Percentiles rank a stretch among this genome's conserved stretches.
These are phyloP conservation scores for Scedosporium minutisporum DNA, from an alignment of 2,329 filamentous ascomycete species.

Conservation along the genomic window DNA sequence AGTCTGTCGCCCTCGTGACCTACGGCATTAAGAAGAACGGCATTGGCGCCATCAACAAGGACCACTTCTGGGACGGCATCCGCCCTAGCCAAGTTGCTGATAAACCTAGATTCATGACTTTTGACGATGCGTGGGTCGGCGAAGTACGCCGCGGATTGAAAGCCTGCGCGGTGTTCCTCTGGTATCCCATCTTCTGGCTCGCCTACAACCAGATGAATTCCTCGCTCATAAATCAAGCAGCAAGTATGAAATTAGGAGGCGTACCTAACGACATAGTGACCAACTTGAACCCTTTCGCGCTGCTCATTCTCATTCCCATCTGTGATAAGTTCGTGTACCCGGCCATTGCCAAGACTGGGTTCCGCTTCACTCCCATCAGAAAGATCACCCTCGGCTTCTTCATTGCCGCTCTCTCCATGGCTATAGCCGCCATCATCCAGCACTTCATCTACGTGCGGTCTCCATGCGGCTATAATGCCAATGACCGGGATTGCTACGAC, in stretches of 20 bases:
- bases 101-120: slow-evolving; percentile 63
- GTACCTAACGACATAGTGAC: slow-evolving; percentile 69
- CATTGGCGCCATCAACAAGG: slow-evolving; percentile 42
- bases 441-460: slow-evolving; percentile 56
- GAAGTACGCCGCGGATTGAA: slow-evolving; percentile 59
- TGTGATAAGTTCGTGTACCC: slow-evolving; percentile 62
- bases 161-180: slow-evolving; percentile 60
- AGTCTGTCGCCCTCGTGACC: slow-evolving; percentile 16
- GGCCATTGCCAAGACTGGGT: slow-evolving; percentile 48
- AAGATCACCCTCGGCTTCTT: slow-evolving; percentile 64
- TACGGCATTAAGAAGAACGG: slow-evolving; percentile 60
- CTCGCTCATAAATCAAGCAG: slow-evolving; percentile 54
- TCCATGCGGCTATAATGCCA: slow-evolving; percentile 40
- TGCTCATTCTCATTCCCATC: slow-evolving; percentile 66
- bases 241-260: slow-evolving; percentile 55
- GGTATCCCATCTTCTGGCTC: slow-evolving; percentile 54
- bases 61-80: slow-evolving; percentile 55
- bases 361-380: slow-evolving; percentile 66
- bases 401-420: slow-evolving; percentile 49
- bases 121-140: slow-evolving; percentile 72
- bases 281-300: slow-evolving; percentile 64
- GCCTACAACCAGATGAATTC: slow-evolving; percentile 40
- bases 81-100: slow-evolving; percentile 53
- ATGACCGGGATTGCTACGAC: slow-evolving; percentile 19
- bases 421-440: slow-evolving; percentile 43